Base-by-base conservation (phyloP, 2,329 filamentous ascomycete species). In the Penicillium corylophilum region DNA sequence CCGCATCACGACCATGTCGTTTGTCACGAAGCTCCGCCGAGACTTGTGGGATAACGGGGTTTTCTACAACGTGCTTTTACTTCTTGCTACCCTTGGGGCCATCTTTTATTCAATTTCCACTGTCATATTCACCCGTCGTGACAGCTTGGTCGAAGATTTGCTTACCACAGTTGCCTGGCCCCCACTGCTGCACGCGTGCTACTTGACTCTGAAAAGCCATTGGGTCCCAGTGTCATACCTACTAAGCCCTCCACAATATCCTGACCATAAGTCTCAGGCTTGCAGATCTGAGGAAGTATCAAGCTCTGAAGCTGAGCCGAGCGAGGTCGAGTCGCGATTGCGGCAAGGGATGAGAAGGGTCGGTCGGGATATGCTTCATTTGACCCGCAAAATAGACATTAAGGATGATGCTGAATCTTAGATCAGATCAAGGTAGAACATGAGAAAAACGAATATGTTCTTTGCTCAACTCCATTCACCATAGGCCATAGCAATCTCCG, bases 221-320 rank as follows among this genome's bases (percentile, higher is more conserved):
- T 61, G 55, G 56, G 57, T 63, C 1, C 62, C 64, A 0, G 44
- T 66, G 7, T 35, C 45, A 2, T 61, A 65, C 45, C 24, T 65
- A 3, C 24, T 65, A 10, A 53, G 49, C 6, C 49, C 60, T 10
- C 63, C 63, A n/a, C 36, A 29, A 3, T 57, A 55, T 29, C 44
- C 53, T 13, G 31, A 45, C 26, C 47, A 35, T 3, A 26, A 40
- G 3, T 40, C 38, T 39, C 26, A 45, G 22, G 10, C 39, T 26
- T 5, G 12, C 39, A 5, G 18, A 2, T 13, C 16, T 22, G 18
- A 20, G 10, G 10, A 20, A 3, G 9, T 20, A 18, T 20, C 35
- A 20, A 38, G 6, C 10, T 38, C 35, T 12, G 35, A 38, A 10
- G 35, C 4, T 13, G 35, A 7, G 6, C 31, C 13, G 16, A 5